These are phyloP conservation scores for Graphilbum sp. DNA, from an alignment of 2,329 filamentous ascomycete genomes.

Conservation along the genomic window DNA sequence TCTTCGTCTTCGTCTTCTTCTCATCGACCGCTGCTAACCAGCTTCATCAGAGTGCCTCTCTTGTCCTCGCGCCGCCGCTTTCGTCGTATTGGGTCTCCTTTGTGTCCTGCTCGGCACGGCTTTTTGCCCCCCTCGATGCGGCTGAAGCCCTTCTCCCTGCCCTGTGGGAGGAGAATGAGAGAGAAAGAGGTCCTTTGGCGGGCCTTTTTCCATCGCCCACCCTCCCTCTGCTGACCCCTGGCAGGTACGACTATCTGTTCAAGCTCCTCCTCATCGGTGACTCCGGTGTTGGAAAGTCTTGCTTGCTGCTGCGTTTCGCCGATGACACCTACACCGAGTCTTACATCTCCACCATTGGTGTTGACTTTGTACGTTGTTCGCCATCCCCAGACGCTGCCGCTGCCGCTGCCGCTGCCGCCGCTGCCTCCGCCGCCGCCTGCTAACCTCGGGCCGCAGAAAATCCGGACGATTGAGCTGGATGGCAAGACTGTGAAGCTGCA, in stretches of 20 bases:
- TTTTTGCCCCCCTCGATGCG: no score
- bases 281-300: conserved; percentile 99
- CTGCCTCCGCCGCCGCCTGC: background rate
- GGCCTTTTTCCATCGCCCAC: background rate
- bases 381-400: conserved; percentile 4
- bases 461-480: conserved; percentile 97
- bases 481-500: conserved; percentile 99
- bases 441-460: conserved; percentile 63
- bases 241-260: conserved; percentile 99
- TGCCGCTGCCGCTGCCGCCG: background rate
- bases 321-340: conserved; percentile 99
- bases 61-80: no score
- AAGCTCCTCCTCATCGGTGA: conserved; percentile 99
- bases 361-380: conserved; percentile 70
- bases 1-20: no score
- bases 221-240: background rate
- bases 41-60: no score
- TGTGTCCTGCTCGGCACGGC: no score
- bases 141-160: no score
- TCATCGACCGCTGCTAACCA: no score
- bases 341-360: conserved; percentile 99
- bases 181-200: no score
- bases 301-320: conserved; percentile 90
- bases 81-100: no score
- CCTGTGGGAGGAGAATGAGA: no score